Conservation (phyloP, 75 land plant genomes). For the Isoetes taiwanensis region DNA sequence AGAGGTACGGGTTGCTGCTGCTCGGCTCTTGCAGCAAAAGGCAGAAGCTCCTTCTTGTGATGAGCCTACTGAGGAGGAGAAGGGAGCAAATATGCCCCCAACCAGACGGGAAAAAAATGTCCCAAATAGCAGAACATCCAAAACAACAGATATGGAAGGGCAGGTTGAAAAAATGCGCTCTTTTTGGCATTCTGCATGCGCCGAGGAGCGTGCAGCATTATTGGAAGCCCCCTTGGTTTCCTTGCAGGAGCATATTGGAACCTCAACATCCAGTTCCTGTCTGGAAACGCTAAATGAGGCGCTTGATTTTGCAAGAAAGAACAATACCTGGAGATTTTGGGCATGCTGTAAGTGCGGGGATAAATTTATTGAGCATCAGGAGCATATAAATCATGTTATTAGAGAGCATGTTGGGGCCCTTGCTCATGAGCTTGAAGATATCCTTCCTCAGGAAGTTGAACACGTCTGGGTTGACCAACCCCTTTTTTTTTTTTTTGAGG, state of each 20-base stretch:
- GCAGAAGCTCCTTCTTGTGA: slow-evolving; percentile 20
- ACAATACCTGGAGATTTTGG: slow-evolving; percentile 70
- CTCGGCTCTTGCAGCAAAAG: slow-evolving; percentile 59
- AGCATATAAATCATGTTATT: slow-evolving; percentile 39
- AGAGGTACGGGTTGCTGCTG: slow-evolving; percentile 85
- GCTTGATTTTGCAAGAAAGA: slow-evolving; percentile 33
- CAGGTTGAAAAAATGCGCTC: slow-evolving; percentile 37
- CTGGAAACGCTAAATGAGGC: slow-evolving; percentile 37
- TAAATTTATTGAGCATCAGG: slow-evolving; percentile 34
- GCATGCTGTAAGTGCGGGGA: slow-evolving; percentile 49
- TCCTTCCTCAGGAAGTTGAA: slow-evolving; percentile 50
- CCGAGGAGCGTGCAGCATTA: slow-evolving; percentile 25
- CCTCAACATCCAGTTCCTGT: slow-evolving; percentile 21
- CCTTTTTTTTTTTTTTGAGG: too few relatives aligned
- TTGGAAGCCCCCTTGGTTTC: slow-evolving; percentile 34
- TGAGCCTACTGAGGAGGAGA: slow-evolving; percentile 8
- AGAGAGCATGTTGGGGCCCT: slow-evolving; percentile 46
- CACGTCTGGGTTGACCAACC: slow-evolving; percentile 50
- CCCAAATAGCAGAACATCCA: slow-evolving; percentile 35
- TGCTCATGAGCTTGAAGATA: slow-evolving; percentile 32
- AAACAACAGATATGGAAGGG: slow-evolving; percentile 24
- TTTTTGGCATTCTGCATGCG: slow-evolving; percentile 39
- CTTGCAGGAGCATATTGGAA: slow-evolving; percentile 24
- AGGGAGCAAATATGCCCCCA: not conserved
- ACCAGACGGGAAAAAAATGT: too few relatives aligned